A percentile compares a stretch with the other conserved stretches of the same genome.
Conservation (phyloP, 2,329 filamentous ascomycete species). For the Diaporthe sp. region DNA sequence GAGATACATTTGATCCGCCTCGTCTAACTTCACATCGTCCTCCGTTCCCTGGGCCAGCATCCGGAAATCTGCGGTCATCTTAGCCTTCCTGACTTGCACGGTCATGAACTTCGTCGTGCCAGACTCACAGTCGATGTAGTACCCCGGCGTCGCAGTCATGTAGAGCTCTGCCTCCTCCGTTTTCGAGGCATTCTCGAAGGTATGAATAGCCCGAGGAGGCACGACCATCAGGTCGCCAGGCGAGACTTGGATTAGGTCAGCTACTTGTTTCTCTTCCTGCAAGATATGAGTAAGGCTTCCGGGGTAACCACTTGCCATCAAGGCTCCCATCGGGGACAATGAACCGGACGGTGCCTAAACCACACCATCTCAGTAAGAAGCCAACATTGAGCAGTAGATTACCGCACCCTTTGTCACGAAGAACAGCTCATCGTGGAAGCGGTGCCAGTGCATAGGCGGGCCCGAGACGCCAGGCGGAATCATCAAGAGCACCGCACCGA, state of each 20-base stretch:
- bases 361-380: not conserved
- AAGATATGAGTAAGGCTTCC: not conserved
- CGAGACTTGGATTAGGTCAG: slow-evolving; percentile 42
- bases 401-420: slow-evolving; percentile 51
- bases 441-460: slow-evolving; percentile 56
- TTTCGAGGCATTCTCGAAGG: slow-evolving; percentile 52
- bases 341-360: slow-evolving; percentile 49
- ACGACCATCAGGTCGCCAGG: slow-evolving; percentile 53
- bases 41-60: slow-evolving; percentile 51
- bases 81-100: not conserved
- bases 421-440: slow-evolving; percentile 55
- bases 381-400: not conserved
- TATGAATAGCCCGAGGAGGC: slow-evolving; percentile 53
- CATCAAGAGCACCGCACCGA: slow-evolving; percentile 51
- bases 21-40: slow-evolving; percentile 47
- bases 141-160: slow-evolving; percentile 54
- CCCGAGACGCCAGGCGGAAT: slow-evolving; percentile 51
- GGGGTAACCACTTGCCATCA: slow-evolving; percentile 33
- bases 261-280: slow-evolving; percentile 29
- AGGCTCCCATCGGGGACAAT: slow-evolving; percentile 49
- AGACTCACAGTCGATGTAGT: slow-evolving; percentile 55
- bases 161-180: slow-evolving; percentile 53
- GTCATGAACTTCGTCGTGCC: not conserved
- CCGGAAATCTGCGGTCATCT: slow-evolving; percentile 50
- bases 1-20: slow-evolving; percentile 49